Conservation (phyloP, 1,284 basidiomycete genomes). For the Moesziomyces sp. region DNA sequence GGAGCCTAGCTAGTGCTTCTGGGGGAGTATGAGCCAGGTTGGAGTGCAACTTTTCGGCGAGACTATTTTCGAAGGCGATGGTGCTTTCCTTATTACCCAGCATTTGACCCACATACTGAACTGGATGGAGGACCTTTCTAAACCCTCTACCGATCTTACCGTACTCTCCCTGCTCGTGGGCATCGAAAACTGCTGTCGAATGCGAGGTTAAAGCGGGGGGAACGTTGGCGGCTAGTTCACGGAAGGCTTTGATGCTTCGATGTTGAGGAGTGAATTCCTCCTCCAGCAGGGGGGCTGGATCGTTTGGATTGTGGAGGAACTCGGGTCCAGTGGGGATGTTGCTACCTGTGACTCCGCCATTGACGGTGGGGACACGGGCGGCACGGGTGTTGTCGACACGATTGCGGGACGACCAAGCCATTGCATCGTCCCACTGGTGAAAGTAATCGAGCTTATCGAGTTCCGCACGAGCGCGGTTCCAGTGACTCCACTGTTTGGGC, state of each 20-base stretch:
- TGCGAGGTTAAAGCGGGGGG: constrained; percentile 11
- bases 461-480: too few relatives aligned
- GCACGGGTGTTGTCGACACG: too few relatives aligned
- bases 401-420: too few relatives aligned
- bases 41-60: constrained; percentile 1
- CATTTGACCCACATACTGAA: constrained; percentile 22
- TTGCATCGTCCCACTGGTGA: too few relatives aligned
- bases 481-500: too few relatives aligned
- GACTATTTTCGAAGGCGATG: constrained; percentile 15
- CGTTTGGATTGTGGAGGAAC: constrained; percentile 1
- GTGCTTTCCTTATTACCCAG: constrained; percentile 8
- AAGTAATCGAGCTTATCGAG: too few relatives aligned
- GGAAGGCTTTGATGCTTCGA: constrained; percentile 7
- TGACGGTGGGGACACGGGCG: too few relatives aligned
- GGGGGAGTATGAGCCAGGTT: background rate
- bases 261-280: background rate
- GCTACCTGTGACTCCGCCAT: too few relatives aligned
- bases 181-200: constrained; percentile 1
- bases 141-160: background rate
- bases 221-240: background rate
- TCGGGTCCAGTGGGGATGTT: too few relatives aligned
- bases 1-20: background rate
- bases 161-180: background rate
- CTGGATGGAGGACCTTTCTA: constrained; percentile 18
- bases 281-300: constrained; percentile 5